phyloP scores from a whole-genome alignment of 139 green algal genomes.

The Volvox africanus region DNA sequence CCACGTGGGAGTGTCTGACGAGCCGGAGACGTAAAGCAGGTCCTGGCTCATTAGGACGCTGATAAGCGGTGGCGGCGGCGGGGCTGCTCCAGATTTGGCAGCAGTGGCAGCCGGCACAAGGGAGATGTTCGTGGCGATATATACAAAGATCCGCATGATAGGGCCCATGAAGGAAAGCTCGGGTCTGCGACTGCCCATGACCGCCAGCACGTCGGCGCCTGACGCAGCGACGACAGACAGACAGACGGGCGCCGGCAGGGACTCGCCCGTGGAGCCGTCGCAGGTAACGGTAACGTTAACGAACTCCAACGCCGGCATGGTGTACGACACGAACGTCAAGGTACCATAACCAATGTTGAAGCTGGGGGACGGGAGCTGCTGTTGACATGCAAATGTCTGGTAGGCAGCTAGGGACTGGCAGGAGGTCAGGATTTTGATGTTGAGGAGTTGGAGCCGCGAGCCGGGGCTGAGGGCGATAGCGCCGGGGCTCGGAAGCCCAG shows the following conservation, averaged over 20 bases:
- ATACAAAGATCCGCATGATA: background rate
- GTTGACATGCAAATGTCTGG: background rate
- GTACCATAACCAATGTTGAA: background rate
- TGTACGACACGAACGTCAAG: background rate
- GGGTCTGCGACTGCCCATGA: background rate
- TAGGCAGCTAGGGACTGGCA: background rate
- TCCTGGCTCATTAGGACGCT: background rate
- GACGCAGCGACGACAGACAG: background rate
- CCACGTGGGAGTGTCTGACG: background rate
- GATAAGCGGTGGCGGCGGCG: background rate
- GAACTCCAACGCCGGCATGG: background rate
- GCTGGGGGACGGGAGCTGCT: background rate
- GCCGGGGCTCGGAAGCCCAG: background rate
- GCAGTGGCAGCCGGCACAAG: background rate
- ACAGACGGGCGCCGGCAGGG: background rate
- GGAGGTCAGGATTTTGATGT: background rate
- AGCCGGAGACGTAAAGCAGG: background rate
- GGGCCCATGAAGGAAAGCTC: too few species aligned
- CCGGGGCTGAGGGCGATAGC: background rate
- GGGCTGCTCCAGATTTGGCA: background rate
- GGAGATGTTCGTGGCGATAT: background rate
- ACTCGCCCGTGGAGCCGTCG: background rate
- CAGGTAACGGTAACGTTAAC: background rate
- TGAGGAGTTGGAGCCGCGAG: background rate
- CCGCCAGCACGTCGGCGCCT: background rate